Conservation (phyloP, 768 basidiomycete species). For the Suillus subalutaceus region DNA sequence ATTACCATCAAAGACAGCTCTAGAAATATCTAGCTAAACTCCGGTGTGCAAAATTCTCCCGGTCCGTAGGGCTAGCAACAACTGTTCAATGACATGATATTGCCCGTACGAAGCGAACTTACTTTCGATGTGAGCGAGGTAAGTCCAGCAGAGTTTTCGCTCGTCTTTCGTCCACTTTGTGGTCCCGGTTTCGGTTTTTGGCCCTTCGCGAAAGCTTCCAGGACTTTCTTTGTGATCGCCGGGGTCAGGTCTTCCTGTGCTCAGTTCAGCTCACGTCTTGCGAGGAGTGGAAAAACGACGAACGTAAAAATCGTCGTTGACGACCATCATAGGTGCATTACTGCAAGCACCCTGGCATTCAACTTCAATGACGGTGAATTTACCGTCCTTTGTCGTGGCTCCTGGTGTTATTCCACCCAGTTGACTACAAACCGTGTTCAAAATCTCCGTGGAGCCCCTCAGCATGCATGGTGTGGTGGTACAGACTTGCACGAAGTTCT, state of each 20-base stretch:
- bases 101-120: constrained; percentile 17
- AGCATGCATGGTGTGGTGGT: constrained; percentile 99
- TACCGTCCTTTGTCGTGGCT: constrained; percentile 92
- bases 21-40: constrained; percentile 65
- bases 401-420: constrained; percentile 86
- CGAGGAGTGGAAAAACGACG: constrained; percentile 32
- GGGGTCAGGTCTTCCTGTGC: constrained; percentile 82
- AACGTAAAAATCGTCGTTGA: constrained; percentile 97
- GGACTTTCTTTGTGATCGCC: constrained; percentile 73
- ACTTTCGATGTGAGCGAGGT: constrained; percentile 82
- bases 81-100: constrained; percentile 14
- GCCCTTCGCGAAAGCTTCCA: constrained; percentile 79
- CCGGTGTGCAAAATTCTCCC: constrained; percentile 84
- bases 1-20: constrained; percentile 6
- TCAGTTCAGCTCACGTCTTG: constrained; percentile 14
- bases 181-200: constrained; percentile 93
- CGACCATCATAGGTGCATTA: constrained; percentile 96
- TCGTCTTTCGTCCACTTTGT: constrained; percentile 82
- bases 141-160: constrained; percentile 91
- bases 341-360: constrained; percentile 99
- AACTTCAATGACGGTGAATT: constrained; percentile 97
- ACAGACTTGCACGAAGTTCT: constrained; percentile 96
- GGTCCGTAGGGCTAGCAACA: constrained; percentile 83
- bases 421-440: constrained; percentile 81
- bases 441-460: constrained; percentile 86